Evolutionary conservation across 2,329 filamentous ascomycete species (phyloP).

Genomic region (Mollisiaceae sp.): DNA sequence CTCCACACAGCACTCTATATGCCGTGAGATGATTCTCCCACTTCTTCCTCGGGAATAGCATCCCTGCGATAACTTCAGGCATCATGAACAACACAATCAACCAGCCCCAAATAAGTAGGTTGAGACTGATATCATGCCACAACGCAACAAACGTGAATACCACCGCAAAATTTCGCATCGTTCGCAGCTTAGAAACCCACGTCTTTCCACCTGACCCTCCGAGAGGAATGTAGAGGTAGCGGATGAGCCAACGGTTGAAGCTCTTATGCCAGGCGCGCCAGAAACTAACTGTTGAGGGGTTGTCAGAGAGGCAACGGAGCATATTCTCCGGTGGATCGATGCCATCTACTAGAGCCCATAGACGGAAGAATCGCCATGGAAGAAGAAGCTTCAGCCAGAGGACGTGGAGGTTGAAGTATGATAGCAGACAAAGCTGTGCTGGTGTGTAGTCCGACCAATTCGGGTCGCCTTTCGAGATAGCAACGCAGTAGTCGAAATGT

Average conservation of each 20-base stretch:
- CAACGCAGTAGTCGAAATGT: constrained; percentile 92
- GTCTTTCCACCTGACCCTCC: constrained; percentile 68
- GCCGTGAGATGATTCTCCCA: constrained; percentile 73
- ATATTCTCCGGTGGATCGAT: constrained; percentile 98
- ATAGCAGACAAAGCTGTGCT: constrained; percentile 85
- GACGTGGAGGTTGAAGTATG: constrained; percentile 94
- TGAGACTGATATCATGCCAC: constrained; percentile 96
- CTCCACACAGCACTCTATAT: constrained; percentile 80
- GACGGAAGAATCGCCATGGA: constrained; percentile 96
- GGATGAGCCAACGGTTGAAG: constrained; percentile 92
- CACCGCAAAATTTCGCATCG: constrained; percentile 75
- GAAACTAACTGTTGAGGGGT: constrained; percentile 88
- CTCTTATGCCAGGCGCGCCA: constrained; percentile 97
- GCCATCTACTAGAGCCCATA: constrained; percentile 91
- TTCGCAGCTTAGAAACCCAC: constrained; percentile 55
- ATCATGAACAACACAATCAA: constrained; percentile 92
- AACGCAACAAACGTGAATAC: constrained; percentile 97
- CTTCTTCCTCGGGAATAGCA: constrained; percentile 71
- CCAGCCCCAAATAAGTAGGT: constrained; percentile 95
- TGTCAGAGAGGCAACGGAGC: constrained; percentile 94
- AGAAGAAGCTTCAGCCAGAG: constrained; percentile 98
- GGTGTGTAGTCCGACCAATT: constrained; percentile 85
- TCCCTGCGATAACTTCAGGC: constrained; percentile 77
- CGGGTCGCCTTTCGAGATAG: constrained; percentile 82
- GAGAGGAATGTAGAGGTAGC: constrained; percentile 92